A percentile compares a stretch with the other conserved stretches of the same genome.
Evolutionary conservation across 306 rosid species (phyloP).

Genomic region (Alnus glutinosa): DNA sequence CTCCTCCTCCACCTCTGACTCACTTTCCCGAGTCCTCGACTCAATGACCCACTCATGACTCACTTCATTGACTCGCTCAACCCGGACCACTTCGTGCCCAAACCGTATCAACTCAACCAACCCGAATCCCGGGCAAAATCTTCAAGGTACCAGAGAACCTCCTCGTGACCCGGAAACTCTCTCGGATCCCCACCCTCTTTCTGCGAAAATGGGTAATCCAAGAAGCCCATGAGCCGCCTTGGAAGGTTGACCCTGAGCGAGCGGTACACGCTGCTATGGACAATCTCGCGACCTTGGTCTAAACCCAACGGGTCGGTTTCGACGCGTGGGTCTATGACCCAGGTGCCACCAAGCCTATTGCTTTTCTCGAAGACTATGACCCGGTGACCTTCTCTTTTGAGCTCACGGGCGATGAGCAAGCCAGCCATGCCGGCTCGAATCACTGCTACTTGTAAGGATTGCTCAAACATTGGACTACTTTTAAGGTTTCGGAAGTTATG

Average conservation of each 20-base stretch:
- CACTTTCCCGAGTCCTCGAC: too few species aligned
- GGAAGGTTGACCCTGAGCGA: slow-evolving; percentile 43
- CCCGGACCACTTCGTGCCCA: too few species aligned
- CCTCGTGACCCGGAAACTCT: slow-evolving; percentile 54
- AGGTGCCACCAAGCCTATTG: too few species aligned
- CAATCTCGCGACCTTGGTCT: slow-evolving; percentile 23
- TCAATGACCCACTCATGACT: too few species aligned
- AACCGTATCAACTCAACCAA: too few species aligned
- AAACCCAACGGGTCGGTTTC: slow-evolving; percentile 38
- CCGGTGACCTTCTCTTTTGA: too few species aligned
- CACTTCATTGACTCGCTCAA: too few species aligned
- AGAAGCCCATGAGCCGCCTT: slow-evolving; percentile 40
- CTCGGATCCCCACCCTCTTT: slow-evolving; percentile 37
- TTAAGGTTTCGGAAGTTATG: too few species aligned
- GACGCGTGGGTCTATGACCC: background rate
- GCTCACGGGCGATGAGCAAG: too few species aligned
- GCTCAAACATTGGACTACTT: background rate
- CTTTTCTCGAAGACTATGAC: too few species aligned
- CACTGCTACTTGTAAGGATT: slow-evolving; percentile 25
- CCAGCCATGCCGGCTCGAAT: slow-evolving; percentile 35
- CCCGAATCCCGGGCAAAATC: slow-evolving; percentile 40
- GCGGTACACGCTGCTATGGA: slow-evolving; percentile 39
- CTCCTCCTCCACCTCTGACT: too few species aligned
- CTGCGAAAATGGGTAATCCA: slow-evolving; percentile 39
- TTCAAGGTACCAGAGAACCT: slow-evolving; percentile 46